phyloP scores from a whole-genome alignment of 1,284 basidiomycete genomes.

The Naganishia sp. region DNA sequence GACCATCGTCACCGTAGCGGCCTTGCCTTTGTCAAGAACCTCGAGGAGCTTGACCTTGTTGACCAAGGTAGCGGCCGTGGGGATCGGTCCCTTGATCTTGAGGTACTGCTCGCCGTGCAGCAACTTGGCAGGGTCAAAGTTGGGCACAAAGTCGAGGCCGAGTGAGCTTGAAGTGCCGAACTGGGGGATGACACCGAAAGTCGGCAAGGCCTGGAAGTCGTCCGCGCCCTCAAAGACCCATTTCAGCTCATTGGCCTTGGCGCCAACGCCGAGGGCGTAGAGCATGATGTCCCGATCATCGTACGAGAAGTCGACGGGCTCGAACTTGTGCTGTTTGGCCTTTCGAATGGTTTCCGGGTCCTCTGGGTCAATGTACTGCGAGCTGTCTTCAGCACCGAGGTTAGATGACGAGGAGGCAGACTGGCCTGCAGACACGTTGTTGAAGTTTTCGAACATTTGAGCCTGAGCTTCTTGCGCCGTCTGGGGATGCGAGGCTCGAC shows the following conservation, averaged over 20 bases:
- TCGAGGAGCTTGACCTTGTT: conserved; percentile 64
- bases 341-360: conserved; percentile 80
- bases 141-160: conserved; percentile 79
- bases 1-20: conserved; percentile 78
- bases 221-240: conserved; percentile 91
- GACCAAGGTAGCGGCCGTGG: conserved; percentile 77
- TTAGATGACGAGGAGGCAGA: conserved; percentile 31
- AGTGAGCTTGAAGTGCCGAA: conserved; percentile 67
- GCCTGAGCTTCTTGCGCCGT: conserved; percentile 71
- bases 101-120: conserved; percentile 97
- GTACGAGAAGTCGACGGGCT: conserved; percentile 69
- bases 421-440: conserved; percentile 56
- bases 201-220: conserved; percentile 79
- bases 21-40: conserved; percentile 68
- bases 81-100: conserved; percentile 81
- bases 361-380: conserved; percentile 72
- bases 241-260: conserved; percentile 85
- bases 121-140: conserved; percentile 30
- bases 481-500: conserved; percentile 73
- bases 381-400: conserved; percentile 51
- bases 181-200: conserved; percentile 96
- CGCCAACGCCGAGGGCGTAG: conserved; percentile 96
- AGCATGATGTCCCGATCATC: conserved; percentile 89
- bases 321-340: conserved; percentile 68
- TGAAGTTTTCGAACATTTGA: conserved; percentile 79